A percentile compares a stretch with the other conserved stretches of the same genome.
These are phyloP conservation scores for Verticillium albo-atrum DNA, from an alignment of 2,329 filamentous ascomycete species.

Conservation along the genomic window DNA sequence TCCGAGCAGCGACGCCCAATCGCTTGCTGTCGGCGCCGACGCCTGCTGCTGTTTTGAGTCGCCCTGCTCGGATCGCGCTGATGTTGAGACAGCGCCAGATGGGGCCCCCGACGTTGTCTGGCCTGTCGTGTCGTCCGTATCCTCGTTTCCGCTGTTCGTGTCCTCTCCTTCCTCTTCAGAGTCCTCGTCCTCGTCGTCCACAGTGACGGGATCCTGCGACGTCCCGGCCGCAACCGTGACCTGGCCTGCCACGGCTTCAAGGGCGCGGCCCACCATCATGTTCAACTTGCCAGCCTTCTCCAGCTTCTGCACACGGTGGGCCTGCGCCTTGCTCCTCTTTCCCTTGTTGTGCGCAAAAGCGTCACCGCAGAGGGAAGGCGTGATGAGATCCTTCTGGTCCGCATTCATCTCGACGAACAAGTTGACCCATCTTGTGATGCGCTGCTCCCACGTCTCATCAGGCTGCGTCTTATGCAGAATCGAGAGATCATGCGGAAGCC, in stretches of 20 bases:
- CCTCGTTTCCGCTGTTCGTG: background rate
- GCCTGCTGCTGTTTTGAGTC: background rate
- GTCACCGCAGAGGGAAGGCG: constrained; percentile 3
- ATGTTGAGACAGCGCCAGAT: background rate
- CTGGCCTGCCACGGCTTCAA: background rate
- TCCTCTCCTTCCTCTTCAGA: constrained; percentile 2
- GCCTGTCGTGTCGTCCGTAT: background rate
- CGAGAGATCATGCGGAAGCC: background rate
- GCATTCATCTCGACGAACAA: constrained; percentile 17
- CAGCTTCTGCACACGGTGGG: constrained; percentile 3
- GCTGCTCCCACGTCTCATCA: constrained; percentile 20
- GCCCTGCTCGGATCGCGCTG: background rate
- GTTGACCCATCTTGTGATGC: constrained; percentile 28
- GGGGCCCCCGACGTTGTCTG: background rate
- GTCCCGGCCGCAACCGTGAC: constrained; percentile 1
- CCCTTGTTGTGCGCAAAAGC: constrained; percentile 6
- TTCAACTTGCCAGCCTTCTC: constrained; percentile 4
- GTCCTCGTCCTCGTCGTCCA: constrained; percentile 3
- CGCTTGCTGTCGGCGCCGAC: background rate
- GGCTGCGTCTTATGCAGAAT: background rate
- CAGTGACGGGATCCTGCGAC: constrained; percentile 3
- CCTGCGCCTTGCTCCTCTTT: constrained; percentile 4
- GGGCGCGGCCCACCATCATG: background rate
- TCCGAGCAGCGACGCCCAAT: constrained; percentile 1
- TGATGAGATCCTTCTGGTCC: constrained; percentile 6